Base-by-base conservation (phyloP, 208 protist species). In the Acanthamoeba sp. region DNA sequence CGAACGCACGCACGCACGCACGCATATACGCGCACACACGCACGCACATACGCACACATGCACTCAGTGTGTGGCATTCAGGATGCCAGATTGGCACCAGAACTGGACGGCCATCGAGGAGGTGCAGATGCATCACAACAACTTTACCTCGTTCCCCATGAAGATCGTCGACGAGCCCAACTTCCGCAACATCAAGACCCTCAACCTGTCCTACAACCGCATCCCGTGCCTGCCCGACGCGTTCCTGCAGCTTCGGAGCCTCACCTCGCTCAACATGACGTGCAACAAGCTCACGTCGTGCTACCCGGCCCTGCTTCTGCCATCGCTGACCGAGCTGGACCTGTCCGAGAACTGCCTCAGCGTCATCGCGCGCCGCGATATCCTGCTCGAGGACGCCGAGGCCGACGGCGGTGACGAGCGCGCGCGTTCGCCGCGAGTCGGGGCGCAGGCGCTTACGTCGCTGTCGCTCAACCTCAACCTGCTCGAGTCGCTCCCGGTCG, bases 141-240 rank as follows among this genome's bases (percentile, higher is more conserved):
- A 85, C 76, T 85, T 85, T 38, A 85, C 76, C 34, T 29, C 76
- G 27, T 48, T 85, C 42, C 76, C 76, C 27, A 29, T 45, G 45
- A 32, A 32, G n/a, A 73, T 73, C 64, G 64, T 73, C 32, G 64
- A 38, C n/a, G n/a, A 73, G 34, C 38, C 76, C 45, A 45, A 57
- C 76, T 85, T 85, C 34, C 27, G 42, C 7, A 12, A 85, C n/a
- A 48, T 85, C 76, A 29, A 32, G 18, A n/a, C n/a, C 24, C 45
- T 85, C 42, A 57, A 85, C 76, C 76, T 85, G 42, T 42, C 76
- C 34, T 57, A 85, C 76, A 85, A 85, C 38, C 76, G 38, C 40
- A 57, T 85, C 22, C 45, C 38, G 18, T 5, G 38, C 27, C 76
- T 85, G 38, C 76, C 76, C 10, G 45, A 57, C 22, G 76, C 50